These are phyloP conservation scores for Talaromyces pinophilus DNA, from an alignment of 2,329 filamentous ascomycete genomes.

Conservation along the genomic window DNA sequence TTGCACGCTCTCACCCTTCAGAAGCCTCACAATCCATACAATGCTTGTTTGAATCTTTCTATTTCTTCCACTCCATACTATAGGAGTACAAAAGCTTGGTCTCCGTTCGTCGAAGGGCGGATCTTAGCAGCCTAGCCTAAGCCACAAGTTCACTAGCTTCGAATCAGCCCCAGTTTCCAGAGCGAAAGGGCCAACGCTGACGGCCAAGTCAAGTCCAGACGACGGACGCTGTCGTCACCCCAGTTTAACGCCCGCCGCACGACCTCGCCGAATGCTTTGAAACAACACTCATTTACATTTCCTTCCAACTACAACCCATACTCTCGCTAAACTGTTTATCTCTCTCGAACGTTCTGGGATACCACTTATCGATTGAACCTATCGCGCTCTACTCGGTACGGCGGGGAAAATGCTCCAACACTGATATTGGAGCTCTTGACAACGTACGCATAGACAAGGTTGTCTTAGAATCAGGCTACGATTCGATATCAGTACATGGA, in stretches of 20 bases:
- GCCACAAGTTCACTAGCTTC: slow-evolving; percentile 2
- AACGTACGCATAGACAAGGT: background rate
- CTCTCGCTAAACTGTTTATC: background rate
- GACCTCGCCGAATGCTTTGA: background rate
- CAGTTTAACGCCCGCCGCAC: background rate
- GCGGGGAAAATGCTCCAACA: slow-evolving; percentile 17
- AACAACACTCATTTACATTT: background rate
- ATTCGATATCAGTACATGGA: background rate
- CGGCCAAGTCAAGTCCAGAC: background rate
- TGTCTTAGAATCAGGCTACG: background rate
- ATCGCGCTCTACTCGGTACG: background rate
- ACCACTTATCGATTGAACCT: background rate
- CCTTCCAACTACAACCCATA: background rate
- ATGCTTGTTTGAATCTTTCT: background rate
- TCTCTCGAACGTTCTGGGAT: background rate
- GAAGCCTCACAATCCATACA: background rate
- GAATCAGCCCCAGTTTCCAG: slow-evolving; percentile 3
- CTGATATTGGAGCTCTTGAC: slow-evolving; percentile 2
- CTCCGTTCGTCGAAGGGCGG: background rate
- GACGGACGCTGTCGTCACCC: slow-evolving; percentile 8
- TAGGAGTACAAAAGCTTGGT: background rate
- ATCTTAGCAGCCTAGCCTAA: slow-evolving; percentile 7
- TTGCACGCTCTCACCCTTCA: background rate
- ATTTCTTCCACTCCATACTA: background rate
- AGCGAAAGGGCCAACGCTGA: background rate